phyloP scores from a whole-genome alignment of 2,329 filamentous ascomycete genomes.

The Xenosphaeropsis pyriputrescens region DNA sequence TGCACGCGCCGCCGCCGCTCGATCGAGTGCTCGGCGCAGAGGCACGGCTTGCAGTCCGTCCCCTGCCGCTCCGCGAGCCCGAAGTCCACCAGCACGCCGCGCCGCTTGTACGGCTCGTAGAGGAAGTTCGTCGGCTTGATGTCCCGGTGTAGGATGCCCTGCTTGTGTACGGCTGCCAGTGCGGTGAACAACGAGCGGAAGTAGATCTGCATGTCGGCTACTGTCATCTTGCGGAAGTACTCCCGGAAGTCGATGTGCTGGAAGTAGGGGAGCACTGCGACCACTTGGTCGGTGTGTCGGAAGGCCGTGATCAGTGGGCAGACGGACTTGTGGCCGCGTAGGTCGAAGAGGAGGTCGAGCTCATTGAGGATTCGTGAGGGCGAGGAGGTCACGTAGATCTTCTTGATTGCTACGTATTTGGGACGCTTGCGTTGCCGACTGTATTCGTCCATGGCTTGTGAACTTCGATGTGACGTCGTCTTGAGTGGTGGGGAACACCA shows the following conservation, averaged over 20 bases:
- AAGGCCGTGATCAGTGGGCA: constrained; percentile 98
- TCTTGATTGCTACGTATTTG: constrained; percentile 92
- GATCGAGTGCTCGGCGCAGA: constrained; percentile 55
- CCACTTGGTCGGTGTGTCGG: constrained; percentile 82
- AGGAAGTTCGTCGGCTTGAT: constrained; percentile 98
- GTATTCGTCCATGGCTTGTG: constrained; percentile 13
- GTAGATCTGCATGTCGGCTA: constrained; percentile 78
- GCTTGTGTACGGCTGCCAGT: constrained; percentile 66
- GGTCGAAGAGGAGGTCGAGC: constrained; percentile 79
- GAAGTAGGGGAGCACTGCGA: constrained; percentile 91
- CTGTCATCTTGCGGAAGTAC: constrained; percentile 83
- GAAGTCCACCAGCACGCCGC: constrained; percentile 95
- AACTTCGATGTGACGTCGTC: constrained; percentile 25
- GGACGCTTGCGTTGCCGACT: constrained; percentile 30
- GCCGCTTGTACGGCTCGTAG: constrained; percentile 66
- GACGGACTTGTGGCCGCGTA: constrained; percentile 69
- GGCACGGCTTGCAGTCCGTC: constrained; percentile 62
- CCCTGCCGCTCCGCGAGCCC: constrained; percentile 83
- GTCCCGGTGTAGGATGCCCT: constrained; percentile 80
- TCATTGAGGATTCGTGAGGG: constrained; percentile 91
- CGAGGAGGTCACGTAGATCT: constrained; percentile 97
- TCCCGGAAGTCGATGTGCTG: constrained; percentile 87
- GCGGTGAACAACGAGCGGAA: constrained; percentile 80
- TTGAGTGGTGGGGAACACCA: constrained; percentile 58
- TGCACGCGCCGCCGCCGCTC: constrained; percentile 47